Conservation (phyloP, 2,329 filamentous ascomycete genomes). For the Ophiostoma sp. region DNA sequence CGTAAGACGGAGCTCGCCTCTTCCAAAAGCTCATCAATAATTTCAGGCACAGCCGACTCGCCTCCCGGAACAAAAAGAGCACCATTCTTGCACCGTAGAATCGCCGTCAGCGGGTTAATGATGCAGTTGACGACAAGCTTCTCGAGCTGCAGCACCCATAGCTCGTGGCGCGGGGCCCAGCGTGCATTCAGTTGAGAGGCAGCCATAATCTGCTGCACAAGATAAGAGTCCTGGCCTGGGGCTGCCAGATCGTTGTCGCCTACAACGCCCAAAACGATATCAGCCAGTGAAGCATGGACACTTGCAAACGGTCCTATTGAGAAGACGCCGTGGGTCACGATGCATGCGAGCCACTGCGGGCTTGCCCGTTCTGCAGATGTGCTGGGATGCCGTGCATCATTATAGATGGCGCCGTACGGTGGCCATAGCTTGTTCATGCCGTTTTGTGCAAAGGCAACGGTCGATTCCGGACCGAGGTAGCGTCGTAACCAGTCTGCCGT, state of each 20-base stretch:
- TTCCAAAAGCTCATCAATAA: constrained; percentile 69
- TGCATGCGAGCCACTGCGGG: constrained; percentile 72
- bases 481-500: constrained; percentile 59
- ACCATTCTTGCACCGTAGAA: constrained; percentile 79
- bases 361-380: constrained; percentile 32
- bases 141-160: constrained; percentile 71
- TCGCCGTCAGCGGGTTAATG: constrained; percentile 81
- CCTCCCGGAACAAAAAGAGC: constrained; percentile 56
- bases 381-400: constrained; percentile 42
- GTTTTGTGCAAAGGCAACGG: constrained; percentile 83
- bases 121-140: constrained; percentile 80
- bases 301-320: constrained; percentile 53
- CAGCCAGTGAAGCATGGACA: constrained; percentile 53
- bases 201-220: constrained; percentile 45
- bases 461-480: constrained; percentile 64
- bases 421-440: constrained; percentile 73
- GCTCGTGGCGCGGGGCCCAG: constrained; percentile 43
- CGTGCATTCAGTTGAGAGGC: constrained; percentile 48
- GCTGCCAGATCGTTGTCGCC: not conserved
- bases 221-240: constrained; percentile 35
- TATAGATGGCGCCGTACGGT: constrained; percentile 49
- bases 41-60: constrained; percentile 34
- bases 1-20: constrained; percentile 75
- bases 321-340: constrained; percentile 58
- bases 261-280: constrained; percentile 51